phyloP scores from a whole-genome alignment of 441 rosid genomes.

The Euphorbia celastroides region DNA sequence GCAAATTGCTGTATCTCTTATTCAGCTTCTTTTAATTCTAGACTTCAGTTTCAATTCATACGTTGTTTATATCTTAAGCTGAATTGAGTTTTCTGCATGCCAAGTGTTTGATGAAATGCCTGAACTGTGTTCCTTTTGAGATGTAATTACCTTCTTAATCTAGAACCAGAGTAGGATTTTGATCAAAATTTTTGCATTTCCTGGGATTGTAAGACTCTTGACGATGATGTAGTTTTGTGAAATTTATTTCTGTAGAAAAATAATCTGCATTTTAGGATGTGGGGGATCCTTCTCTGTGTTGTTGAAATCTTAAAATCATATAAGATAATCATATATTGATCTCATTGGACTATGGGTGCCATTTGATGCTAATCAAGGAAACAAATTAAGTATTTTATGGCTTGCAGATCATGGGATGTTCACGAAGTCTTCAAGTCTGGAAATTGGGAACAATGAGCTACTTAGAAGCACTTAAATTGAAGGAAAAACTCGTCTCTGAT shows the following conservation, averaged over 20 bases:
- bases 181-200: neutral
- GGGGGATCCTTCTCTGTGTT: neutral
- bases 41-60: too few species aligned
- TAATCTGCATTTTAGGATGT: neutral
- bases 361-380: slow-evolving; percentile 16
- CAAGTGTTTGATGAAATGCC: neutral
- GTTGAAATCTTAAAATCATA: neutral
- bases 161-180: neutral
- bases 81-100: neutral
- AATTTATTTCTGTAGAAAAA: neutral
- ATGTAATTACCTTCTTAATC: neutral
- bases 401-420: slow-evolving; percentile 55
- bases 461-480: slow-evolving; percentile 72
- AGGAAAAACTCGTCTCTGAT: slow-evolving; percentile 53
- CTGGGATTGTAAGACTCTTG: neutral
- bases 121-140: neutral
- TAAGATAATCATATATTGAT: neutral
- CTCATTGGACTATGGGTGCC: slow-evolving; percentile 1
- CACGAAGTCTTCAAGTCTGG: slow-evolving; percentile 62
- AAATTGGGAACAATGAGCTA: slow-evolving; percentile 70
- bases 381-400: slow-evolving; percentile 15
- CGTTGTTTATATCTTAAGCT: too few species aligned
- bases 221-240: neutral
- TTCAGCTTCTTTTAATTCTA: too few species aligned
- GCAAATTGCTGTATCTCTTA: too few species aligned